These are phyloP conservation scores for Boletus hoseneyae DNA, from an alignment of 1,284 basidiomycete genomes.

Conservation along the genomic window DNA sequence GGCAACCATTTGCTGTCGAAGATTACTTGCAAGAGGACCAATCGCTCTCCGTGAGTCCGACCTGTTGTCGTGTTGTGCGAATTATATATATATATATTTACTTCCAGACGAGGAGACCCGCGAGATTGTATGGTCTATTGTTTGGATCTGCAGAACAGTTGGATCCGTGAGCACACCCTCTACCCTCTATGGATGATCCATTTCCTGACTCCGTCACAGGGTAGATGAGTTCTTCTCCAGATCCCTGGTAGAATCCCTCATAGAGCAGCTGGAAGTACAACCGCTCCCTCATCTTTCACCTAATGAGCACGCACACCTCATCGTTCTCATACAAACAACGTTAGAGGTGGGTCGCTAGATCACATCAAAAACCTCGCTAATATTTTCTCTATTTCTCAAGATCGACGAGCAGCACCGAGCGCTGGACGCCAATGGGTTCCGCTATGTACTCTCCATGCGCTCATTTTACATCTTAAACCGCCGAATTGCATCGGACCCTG, in stretches of 20 bases:
- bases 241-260: constrained; percentile 55
- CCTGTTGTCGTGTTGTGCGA: background rate
- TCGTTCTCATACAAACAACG: constrained; percentile 80
- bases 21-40: constrained; percentile 46
- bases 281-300: constrained; percentile 69
- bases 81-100: background rate
- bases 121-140: constrained; percentile 41
- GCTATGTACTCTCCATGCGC: constrained; percentile 87
- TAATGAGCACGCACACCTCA: constrained; percentile 77
- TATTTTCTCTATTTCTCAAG: constrained; percentile 37
- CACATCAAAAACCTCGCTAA: constrained; percentile 1
- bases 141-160: constrained; percentile 39
- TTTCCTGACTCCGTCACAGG: constrained; percentile 26
- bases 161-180: constrained; percentile 41
- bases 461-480: constrained; percentile 77
- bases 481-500: constrained; percentile 46
- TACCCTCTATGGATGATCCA: background rate
- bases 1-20: constrained; percentile 51
- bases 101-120: constrained; percentile 27
- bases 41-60: constrained; percentile 13
- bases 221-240: constrained; percentile 62
- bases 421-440: constrained; percentile 84
- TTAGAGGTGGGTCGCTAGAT: constrained; percentile 58
- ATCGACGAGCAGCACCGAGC: constrained; percentile 84
- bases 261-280: constrained; percentile 60